Conservation (phyloP, 2,329 filamentous ascomycete genomes). For the Microdochium paspali region DNA sequence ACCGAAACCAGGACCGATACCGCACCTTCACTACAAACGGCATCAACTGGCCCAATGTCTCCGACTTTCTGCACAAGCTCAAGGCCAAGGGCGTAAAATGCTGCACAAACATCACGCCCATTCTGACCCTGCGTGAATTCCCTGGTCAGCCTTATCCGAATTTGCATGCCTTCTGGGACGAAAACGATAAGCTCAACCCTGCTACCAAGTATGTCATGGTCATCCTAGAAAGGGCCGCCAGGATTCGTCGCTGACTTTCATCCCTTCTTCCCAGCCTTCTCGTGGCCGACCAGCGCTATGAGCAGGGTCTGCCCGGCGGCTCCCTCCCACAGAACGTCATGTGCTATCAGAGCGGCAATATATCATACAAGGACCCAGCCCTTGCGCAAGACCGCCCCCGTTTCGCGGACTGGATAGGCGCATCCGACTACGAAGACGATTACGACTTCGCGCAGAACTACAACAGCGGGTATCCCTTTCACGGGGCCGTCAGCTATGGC, state of each 20-base stretch:
- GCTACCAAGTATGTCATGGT: not conserved
- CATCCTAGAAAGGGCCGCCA: not conserved
- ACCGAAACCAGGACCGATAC: slow-evolving; percentile 7
- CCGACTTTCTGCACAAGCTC: slow-evolving; percentile 20
- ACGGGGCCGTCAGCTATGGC: not conserved
- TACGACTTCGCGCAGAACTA: not conserved
- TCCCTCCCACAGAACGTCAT: not conserved
- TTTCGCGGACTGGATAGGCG: not conserved
- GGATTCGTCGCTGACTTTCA: not conserved
- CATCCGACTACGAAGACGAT: not conserved
- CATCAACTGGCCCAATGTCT: slow-evolving; percentile 17
- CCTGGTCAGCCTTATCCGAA: not conserved
- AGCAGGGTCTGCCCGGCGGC: not conserved
- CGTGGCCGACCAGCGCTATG: not conserved
- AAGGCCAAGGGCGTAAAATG: slow-evolving; percentile 23
- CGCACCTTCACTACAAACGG: slow-evolving; percentile 23
- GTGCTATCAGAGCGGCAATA: too few relatives aligned
- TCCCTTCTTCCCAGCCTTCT: not conserved
- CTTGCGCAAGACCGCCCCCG: not conserved
- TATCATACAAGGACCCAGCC: too few relatives aligned
- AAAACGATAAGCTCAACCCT: not conserved
- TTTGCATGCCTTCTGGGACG: not conserved
- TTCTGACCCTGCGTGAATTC: slow-evolving; percentile 13
- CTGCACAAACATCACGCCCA: slow-evolving; percentile 26
- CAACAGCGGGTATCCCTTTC: not conserved